Percentiles rank a stretch among this genome's conserved stretches.
Evolutionary conservation across 768 basidiomycete genomes (phyloP).

Genomic region (Filobasidium floriforme): DNA sequence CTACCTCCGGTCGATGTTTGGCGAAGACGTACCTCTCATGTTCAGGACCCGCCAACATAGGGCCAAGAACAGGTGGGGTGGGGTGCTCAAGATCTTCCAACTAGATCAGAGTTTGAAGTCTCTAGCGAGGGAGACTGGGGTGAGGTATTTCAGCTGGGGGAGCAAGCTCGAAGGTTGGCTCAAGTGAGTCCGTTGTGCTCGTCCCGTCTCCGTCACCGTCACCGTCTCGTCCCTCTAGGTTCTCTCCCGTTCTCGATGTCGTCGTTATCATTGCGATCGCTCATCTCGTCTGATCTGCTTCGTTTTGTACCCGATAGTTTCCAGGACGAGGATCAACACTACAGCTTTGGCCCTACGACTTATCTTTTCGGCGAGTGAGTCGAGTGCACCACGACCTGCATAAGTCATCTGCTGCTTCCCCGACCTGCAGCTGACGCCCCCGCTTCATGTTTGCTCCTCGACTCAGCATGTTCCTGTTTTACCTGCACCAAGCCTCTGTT

Average conservation of each 20-base stretch:
- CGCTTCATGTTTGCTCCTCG: not conserved
- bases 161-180: slow-evolving; percentile 20
- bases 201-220: too few species aligned
- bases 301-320: slow-evolving; percentile 19
- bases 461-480: slow-evolving; percentile 26
- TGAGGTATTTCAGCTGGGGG: slow-evolving; percentile 19
- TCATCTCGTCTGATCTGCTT: not conserved
- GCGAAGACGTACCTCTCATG: slow-evolving; percentile 23
- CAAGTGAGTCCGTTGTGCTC: slow-evolving; percentile 9
- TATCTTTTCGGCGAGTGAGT: slow-evolving; percentile 32
- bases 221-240: too few species aligned
- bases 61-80: slow-evolving; percentile 17
- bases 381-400: too few species aligned
- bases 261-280: not conserved
- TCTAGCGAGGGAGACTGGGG: slow-evolving; percentile 23
- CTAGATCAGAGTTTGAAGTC: slow-evolving; percentile 27
- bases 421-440: not conserved
- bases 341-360: slow-evolving; percentile 23
- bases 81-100: slow-evolving; percentile 26
- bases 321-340: slow-evolving; percentile 30
- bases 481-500: slow-evolving; percentile 22
- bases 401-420: too few species aligned
- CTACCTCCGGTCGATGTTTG: slow-evolving; percentile 20
- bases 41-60: slow-evolving; percentile 25
- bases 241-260: too few species aligned